These are phyloP conservation scores for Syzygium jambos DNA, from an alignment of 345 rosid species.

Conservation along the genomic window DNA sequence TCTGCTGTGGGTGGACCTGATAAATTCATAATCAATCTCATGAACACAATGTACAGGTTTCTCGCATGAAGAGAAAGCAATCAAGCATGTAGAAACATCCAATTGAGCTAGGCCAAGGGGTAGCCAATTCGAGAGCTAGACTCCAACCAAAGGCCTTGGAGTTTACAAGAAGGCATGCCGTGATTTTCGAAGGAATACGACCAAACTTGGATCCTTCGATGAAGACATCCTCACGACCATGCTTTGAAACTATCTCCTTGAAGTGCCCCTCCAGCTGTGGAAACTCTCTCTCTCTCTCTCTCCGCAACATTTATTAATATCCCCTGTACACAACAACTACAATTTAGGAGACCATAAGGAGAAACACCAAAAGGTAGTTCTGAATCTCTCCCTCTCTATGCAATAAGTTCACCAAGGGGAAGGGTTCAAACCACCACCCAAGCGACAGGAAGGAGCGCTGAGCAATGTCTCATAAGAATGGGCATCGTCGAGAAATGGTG, in stretches of 20 bases:
- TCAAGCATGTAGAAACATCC: not conserved
- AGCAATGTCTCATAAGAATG: conserved; percentile 16
- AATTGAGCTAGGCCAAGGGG: not conserved
- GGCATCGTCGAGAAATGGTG: conserved; percentile 15
- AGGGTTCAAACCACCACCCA: not conserved
- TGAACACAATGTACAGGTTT: not conserved
- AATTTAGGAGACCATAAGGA: not conserved
- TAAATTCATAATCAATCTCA: not conserved
- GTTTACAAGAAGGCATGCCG: conserved; percentile 5
- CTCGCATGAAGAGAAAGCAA: not conserved
- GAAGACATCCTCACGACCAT: conserved; percentile 5
- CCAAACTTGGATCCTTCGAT: conserved; percentile 19
- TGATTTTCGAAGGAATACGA: conserved; percentile 7
- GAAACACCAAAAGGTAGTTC: not conserved
- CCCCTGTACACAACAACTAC: not conserved
- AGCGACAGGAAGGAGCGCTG: not conserved
- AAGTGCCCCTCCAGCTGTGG: conserved; percentile 18
- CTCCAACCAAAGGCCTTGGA: conserved; percentile 10
- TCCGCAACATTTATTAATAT: conserved; percentile 3
- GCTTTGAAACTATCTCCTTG: conserved; percentile 22
- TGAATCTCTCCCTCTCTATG: not conserved
- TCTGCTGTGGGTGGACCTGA: not conserved
- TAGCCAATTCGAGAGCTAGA: not conserved
- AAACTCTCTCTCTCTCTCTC: not conserved
- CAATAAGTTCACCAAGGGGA: not conserved